Evolutionary conservation across 2,329 filamentous ascomycete genomes (phyloP), one percentile per base, ranked within the genome.

Genomic region (Trichoderma harzianum): DNA sequence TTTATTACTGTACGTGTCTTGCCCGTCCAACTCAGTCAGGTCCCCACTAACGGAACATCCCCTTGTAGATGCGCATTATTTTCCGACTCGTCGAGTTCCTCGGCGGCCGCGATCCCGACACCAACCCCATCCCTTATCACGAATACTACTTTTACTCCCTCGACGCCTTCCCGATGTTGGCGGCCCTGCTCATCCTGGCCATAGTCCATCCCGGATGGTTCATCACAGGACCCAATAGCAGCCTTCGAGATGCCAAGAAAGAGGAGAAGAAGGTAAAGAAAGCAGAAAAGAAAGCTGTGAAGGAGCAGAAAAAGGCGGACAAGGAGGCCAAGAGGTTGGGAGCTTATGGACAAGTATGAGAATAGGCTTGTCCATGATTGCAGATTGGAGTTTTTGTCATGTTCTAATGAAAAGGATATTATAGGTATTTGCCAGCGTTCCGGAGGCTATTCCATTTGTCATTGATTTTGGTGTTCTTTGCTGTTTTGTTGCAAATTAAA

Each of bases 71-170:
- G 66, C 66, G 66, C 32, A 69, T 69, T 24, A 34, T 69, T 8
- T 69, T 60, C 8, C 66, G 66, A 16, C 30, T 69, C 10, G 26
- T 69, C 26, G 66, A 69, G 21, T 69, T 60, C 32, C 58, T 55
- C 7, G 28, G 36, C 7, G 66, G 66, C 10, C 7, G n/a, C n/a
- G 55, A 69, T 21, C 55, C 66, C 18, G 58, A 55, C 10, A 47
- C n/a, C 3, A 69, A 69, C 36, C 10, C 55, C 7, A 12, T 69
- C 5, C 66, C 66, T 7, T 69, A 51, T 36, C 66, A 69, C 66
- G 66, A 69, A 47, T 69, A 69, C 21, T 69, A 69, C 18, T 69
- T 61, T n/a, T 69, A 69, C 26, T 6, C 66, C 10, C 66, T 69
- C 55, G 66, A 69, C 6, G 66, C 66, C 1, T 61, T 69, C 18